Evolutionary conservation across 2,329 filamentous ascomycete species (phyloP).

Genomic region (Colletotrichum sp.): DNA sequence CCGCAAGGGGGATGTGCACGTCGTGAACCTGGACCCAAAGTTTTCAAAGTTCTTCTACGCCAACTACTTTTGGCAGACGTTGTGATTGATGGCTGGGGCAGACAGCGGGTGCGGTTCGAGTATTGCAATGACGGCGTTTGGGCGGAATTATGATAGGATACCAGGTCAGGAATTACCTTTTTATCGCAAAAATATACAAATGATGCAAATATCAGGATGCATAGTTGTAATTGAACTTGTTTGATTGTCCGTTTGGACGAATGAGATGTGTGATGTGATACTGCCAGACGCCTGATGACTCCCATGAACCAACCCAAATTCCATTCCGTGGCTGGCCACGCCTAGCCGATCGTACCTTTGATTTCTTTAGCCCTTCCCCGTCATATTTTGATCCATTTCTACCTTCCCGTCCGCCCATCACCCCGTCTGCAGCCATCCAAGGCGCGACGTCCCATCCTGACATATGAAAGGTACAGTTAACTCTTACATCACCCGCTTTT

Average conservation of each 20-base stretch:
- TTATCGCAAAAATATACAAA: background rate
- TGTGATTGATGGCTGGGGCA: constrained; percentile 52
- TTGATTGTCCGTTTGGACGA: background rate
- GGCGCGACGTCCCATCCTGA: background rate
- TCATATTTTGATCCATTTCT: background rate
- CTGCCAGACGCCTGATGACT: background rate
- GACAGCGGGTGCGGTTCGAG: background rate
- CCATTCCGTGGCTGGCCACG: background rate
- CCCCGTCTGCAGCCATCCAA: background rate
- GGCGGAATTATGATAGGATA: background rate
- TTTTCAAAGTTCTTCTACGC: constrained; percentile 92
- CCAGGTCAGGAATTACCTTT: background rate
- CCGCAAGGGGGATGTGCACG: constrained; percentile 88
- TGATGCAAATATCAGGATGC: background rate
- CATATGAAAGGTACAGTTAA: constrained; percentile 7
- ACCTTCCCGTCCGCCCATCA: background rate
- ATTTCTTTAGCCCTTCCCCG: background rate
- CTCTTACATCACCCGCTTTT: constrained; percentile 9
- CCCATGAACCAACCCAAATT: background rate
- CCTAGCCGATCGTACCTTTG: background rate
- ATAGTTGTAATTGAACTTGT: background rate
- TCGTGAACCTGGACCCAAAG: constrained; percentile 92
- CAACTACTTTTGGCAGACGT: constrained; percentile 93
- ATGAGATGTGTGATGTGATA: constrained; percentile 16
- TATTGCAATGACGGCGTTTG: constrained; percentile 1